Evolutionary conservation across 176 grass and related monocot species (phyloP).

Genomic region (Oryza nivara): DNA sequence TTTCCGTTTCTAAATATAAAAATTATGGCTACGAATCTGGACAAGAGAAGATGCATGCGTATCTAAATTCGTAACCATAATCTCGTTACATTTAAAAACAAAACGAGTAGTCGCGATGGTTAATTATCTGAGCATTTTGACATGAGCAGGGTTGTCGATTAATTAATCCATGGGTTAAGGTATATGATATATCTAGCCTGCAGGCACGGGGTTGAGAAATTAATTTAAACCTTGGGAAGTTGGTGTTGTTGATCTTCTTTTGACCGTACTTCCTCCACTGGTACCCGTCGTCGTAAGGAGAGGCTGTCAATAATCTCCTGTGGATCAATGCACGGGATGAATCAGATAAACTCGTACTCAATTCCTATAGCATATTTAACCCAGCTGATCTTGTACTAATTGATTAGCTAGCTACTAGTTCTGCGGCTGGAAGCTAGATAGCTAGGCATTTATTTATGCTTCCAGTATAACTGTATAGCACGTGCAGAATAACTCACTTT

Average conservation of each 20-base stretch:
- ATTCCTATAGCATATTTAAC: neutral
- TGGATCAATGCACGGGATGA: neutral
- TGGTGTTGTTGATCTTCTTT: constrained; percentile 53
- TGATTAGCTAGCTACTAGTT: neutral
- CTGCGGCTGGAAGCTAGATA: neutral
- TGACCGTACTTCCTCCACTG: constrained; percentile 78
- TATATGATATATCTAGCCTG: neutral
- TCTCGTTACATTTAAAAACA: too few species aligned
- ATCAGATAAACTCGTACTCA: neutral
- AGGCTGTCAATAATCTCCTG: constrained; percentile 36
- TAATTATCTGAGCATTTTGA: neutral
- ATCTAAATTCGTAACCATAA: too few species aligned
- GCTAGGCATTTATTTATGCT: neutral
- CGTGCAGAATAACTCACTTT: constrained; percentile 39
- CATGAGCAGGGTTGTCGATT: neutral
- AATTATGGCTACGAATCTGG: too few species aligned
- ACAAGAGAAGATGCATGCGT: too few species aligned
- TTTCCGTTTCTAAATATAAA: too few species aligned
- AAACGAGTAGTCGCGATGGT: neutral
- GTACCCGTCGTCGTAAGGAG: constrained; percentile 58
- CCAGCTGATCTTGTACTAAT: neutral
- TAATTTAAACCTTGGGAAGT: constrained; percentile 55
- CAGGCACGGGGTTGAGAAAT: neutral
- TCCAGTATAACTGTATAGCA: neutral
- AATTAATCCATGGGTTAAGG: neutral